phyloP scores from a whole-genome alignment of 2,329 filamentous ascomycete genomes.

The Herpotrichia juniperi region DNA sequence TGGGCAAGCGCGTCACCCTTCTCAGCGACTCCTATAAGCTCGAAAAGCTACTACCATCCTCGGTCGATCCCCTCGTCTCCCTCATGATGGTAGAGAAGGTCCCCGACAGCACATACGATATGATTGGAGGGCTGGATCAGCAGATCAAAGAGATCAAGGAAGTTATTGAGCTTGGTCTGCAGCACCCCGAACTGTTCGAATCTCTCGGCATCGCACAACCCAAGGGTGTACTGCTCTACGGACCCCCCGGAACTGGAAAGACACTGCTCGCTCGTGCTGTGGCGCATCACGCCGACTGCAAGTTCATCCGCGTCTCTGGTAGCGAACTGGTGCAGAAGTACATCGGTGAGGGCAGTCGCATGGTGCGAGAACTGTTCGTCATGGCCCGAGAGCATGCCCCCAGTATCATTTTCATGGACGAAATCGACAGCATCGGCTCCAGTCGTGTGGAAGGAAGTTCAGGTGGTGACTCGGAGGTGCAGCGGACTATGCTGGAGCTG shows the following conservation, averaged over 20 bases:
- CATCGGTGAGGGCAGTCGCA: conserved; percentile 95
- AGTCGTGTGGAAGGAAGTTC: conserved; percentile 95
- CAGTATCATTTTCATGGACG: conserved; percentile 99
- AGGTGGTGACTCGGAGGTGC: conserved; percentile 95
- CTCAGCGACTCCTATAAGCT: conserved; percentile 98
- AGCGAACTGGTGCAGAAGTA: conserved; percentile 99
- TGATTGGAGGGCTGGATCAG: conserved; percentile 98
- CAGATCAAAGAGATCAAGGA: conserved; percentile 99
- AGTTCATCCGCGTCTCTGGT: conserved; percentile 96
- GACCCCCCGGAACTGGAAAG: conserved; percentile 95
- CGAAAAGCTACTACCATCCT: conserved; percentile 97
- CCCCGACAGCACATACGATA: conserved; percentile 99
- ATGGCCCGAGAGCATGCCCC: conserved; percentile 98
- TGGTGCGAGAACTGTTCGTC: conserved; percentile 98
- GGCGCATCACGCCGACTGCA: conserved; percentile 98
- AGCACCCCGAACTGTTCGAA: conserved; percentile 98
- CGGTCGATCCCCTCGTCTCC: conserved; percentile 95
- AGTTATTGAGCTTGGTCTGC: conserved; percentile 97
- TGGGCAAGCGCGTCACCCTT: conserved; percentile 95
- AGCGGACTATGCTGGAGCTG: conserved; percentile 97
- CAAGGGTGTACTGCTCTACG: conserved; percentile 96
- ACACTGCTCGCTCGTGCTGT: conserved; percentile 93
- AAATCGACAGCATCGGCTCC: conserved; percentile 98
- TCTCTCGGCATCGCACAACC: conserved; percentile 98
- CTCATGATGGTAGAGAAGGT: conserved; percentile 99